Conservation (phyloP, 2,329 filamentous ascomycete species). For the Elsinoe ampelina region DNA sequence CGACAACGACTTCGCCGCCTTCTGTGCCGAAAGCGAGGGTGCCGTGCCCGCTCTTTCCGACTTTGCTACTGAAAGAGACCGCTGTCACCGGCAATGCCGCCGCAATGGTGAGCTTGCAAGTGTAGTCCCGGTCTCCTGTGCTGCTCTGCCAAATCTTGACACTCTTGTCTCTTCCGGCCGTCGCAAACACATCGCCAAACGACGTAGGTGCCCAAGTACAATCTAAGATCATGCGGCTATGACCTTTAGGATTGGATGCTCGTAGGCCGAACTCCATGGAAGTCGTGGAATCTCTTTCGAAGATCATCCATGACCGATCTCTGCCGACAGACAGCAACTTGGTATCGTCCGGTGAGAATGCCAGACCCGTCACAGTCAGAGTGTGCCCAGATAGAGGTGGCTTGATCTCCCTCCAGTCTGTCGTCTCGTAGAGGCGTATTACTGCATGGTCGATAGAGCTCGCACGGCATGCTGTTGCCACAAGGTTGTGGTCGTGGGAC, state of each 20-base stretch:
- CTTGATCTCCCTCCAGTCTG: slow-evolving; percentile 75
- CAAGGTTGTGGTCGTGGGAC: slow-evolving; percentile 61
- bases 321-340: slow-evolving; percentile 80
- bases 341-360: slow-evolving; percentile 66
- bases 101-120: slow-evolving; percentile 21
- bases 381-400: slow-evolving; percentile 78
- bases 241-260: slow-evolving; percentile 69
- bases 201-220: slow-evolving; percentile 64
- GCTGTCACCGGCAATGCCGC: slow-evolving; percentile 26
- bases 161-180: slow-evolving; percentile 79
- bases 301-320: slow-evolving; percentile 86
- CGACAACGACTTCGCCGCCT: slow-evolving; percentile 21
- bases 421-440: slow-evolving; percentile 81
- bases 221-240: slow-evolving; percentile 86
- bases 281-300: slow-evolving; percentile 43
- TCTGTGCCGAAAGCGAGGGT: slow-evolving; percentile 24
- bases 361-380: slow-evolving; percentile 72
- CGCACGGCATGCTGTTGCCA: slow-evolving; percentile 89
- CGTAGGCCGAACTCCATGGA: slow-evolving; percentile 46
- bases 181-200: slow-evolving; percentile 56
- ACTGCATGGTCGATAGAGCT: slow-evolving; percentile 91
- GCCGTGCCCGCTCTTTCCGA: not conserved
- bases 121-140: slow-evolving; percentile 6
- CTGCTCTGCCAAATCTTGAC: slow-evolving; percentile 52
- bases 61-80: slow-evolving; percentile 22